Conservation (phyloP, 495 filamentous ascomycete species). For the Aspergillus indologenus region DNA sequence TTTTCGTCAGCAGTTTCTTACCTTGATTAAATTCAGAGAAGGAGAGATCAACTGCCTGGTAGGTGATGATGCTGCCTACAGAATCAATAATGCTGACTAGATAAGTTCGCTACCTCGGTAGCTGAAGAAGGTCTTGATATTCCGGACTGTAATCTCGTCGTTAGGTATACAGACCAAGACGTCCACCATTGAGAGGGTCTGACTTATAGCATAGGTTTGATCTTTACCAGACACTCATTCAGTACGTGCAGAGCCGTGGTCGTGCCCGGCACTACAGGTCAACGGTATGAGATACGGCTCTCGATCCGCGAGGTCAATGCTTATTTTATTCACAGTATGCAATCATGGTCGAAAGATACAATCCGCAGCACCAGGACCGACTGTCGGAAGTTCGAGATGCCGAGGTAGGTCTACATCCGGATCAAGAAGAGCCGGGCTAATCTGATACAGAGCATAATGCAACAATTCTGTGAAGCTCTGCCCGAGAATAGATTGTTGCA, state of each 20-base stretch:
- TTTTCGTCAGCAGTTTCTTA: conserved; percentile 71
- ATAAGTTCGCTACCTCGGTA: conserved; percentile 76
- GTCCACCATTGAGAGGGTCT: neutral
- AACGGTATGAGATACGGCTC: conserved; percentile 28
- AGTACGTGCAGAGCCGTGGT: conserved; percentile 95
- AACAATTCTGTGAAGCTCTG: conserved; percentile 69
- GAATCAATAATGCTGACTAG: conserved; percentile 12
- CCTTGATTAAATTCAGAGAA: conserved; percentile 71
- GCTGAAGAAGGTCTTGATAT: conserved; percentile 96
- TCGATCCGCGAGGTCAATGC: neutral
- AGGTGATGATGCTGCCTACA: conserved; percentile 9
- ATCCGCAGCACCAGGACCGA: conserved; percentile 53
- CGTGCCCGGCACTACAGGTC: conserved; percentile 75
- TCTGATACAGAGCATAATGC: conserved; percentile 51
- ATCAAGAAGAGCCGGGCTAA: conserved; percentile 28
- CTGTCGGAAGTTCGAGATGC: conserved; percentile 54
- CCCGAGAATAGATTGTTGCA: conserved; percentile 71
- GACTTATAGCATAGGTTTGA: conserved; percentile 59
- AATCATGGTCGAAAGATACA: conserved; percentile 73
- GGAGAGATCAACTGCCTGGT: conserved; percentile 81
- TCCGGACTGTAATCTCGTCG: conserved; percentile 87
- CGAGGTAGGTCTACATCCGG: conserved; percentile 35
- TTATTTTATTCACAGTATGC: conserved; percentile 51
- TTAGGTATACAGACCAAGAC: conserved; percentile 45
- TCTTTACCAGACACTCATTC: conserved; percentile 86